Conservation (phyloP, 2,329 filamentous ascomycete genomes). For the Nothomitra cinnamomea region DNA sequence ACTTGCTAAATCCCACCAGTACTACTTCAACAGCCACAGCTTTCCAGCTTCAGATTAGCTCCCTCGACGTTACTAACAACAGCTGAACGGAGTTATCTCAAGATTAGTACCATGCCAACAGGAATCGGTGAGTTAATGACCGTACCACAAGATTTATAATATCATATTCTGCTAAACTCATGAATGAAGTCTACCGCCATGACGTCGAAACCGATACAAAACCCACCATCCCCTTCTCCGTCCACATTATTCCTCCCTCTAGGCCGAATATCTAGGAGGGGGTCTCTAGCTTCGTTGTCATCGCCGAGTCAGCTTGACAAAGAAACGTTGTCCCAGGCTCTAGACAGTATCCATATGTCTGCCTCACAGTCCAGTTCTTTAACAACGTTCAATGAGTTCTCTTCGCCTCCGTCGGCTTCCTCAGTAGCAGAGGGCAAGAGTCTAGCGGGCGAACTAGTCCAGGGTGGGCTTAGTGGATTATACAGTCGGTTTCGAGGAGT, state of each 20-base stretch:
- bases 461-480: conserved; percentile 74
- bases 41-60: no score
- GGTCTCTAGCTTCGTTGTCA: conserved; percentile 32
- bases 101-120: no score
- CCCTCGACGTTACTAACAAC: no score
- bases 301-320: conserved; percentile 39
- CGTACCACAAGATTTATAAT: no score
- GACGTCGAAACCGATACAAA: conserved; percentile 1
- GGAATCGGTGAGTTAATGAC: no score
- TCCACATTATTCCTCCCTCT: conserved; percentile 1
- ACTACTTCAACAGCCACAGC: no score
- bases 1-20: no score
- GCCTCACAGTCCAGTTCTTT: conserved; percentile 73
- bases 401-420: conserved; percentile 44
- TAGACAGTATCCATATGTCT: conserved; percentile 76
- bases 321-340: conserved; percentile 56
- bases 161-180: not conserved
- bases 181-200: not conserved
- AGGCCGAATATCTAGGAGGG: conserved; percentile 19
- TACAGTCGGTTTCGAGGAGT: conserved; percentile 75
- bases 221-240: not conserved
- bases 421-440: conserved; percentile 49
- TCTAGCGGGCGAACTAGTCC: conserved; percentile 54
- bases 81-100: no score
- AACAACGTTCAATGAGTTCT: conserved; percentile 90